Evolutionary conservation across 345 rosid species (phyloP).

Genomic region (Eutrema yunnanense): DNA sequence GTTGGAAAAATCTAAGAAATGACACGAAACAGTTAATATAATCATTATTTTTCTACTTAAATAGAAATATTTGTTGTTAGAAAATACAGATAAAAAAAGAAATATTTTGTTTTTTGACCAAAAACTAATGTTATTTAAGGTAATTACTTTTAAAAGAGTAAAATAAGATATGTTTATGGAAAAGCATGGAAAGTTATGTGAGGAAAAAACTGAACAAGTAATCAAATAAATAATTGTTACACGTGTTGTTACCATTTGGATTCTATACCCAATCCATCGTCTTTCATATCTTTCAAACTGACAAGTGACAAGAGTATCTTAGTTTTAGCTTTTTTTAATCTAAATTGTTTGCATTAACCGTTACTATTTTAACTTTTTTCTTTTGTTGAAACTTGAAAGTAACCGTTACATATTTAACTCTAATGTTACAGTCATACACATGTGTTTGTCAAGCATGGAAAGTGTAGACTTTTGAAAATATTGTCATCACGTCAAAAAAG

Average conservation of each 20-base stretch:
- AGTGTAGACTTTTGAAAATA: not conserved
- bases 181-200: not conserved
- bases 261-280: not conserved
- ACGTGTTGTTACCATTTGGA: not conserved
- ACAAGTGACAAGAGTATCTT: not conserved
- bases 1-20: not conserved
- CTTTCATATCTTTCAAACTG: not conserved
- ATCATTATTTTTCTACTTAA: not conserved
- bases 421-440: no score
- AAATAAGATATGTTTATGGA: not conserved
- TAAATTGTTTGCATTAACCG: not conserved
- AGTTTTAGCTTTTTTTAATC: not conserved
- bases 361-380: not conserved
- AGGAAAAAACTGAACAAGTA: not conserved
- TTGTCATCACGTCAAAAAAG: not conserved
- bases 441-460: not conserved
- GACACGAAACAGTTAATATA: not conserved
- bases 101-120: not conserved
- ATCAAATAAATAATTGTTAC: not conserved
- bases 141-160: not conserved
- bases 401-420: no score
- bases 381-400: not conserved
- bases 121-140: not conserved
- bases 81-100: not conserved
- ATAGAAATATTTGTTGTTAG: not conserved